Evolutionary conservation across 495 filamentous ascomycete genomes (phyloP).

Genomic region (Hypoxylon fragiforme): DNA sequence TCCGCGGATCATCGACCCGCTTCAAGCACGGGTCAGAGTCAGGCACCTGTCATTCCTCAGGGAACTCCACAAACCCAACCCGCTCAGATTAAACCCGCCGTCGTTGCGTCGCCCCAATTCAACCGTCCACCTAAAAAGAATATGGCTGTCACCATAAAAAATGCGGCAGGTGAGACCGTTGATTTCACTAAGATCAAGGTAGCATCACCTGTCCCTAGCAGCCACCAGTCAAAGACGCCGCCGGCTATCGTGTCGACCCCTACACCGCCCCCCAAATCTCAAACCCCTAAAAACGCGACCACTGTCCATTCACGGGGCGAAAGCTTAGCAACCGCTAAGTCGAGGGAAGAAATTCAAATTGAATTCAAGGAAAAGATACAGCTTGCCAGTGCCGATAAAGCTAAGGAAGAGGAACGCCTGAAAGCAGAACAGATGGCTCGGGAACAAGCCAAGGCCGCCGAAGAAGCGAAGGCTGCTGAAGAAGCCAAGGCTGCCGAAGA

Average conservation of each 20-base stretch:
- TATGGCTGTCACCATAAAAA: constrained; percentile 75
- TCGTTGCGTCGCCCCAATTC: constrained; percentile 62
- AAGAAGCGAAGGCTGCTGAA: constrained; percentile 64
- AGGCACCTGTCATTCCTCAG: constrained; percentile 50
- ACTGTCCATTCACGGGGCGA: constrained; percentile 53
- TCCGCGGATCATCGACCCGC: constrained; percentile 72
- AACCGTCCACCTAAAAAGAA: constrained; percentile 65
- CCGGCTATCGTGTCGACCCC: constrained; percentile 56
- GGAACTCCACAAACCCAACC: constrained; percentile 55
- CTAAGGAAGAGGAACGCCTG: constrained; percentile 47
- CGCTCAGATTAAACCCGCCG: constrained; percentile 61
- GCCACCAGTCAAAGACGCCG: constrained; percentile 56
- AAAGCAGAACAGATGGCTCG: constrained; percentile 45
- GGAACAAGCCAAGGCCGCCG: constrained; percentile 32
- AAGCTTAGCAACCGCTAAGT: constrained; percentile 48
- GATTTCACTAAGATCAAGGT: constrained; percentile 46
- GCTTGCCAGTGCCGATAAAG: constrained; percentile 44
- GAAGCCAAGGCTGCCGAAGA: constrained; percentile 72
- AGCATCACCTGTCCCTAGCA: constrained; percentile 51
- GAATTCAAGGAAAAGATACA: constrained; percentile 58
- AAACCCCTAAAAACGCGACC: constrained; percentile 46
- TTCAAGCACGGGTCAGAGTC: constrained; percentile 72
- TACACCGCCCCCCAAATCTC: constrained; percentile 53
- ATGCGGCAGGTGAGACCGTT: constrained; percentile 66
- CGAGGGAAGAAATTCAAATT: constrained; percentile 52